Evolutionary conservation across 148 eudicot species (phyloP).

Genomic region (Chenopodium suecicum): DNA sequence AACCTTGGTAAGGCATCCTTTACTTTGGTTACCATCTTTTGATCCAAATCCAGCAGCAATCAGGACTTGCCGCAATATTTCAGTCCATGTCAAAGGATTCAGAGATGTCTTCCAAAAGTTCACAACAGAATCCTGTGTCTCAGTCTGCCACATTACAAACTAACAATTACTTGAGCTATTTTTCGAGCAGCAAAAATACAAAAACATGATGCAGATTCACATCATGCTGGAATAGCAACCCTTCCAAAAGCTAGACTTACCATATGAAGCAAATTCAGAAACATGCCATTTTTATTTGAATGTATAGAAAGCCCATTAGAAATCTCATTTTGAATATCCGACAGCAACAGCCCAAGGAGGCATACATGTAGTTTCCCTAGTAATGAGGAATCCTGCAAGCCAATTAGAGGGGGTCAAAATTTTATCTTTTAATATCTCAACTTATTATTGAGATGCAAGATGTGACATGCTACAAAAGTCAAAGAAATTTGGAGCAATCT

Average conservation of each 20-base stretch:
- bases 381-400: slow-evolving; percentile 69
- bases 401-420: slow-evolving; percentile 11
- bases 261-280: slow-evolving; percentile 57
- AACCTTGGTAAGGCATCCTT: slow-evolving; percentile 57
- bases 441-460: neutral
- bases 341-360: slow-evolving; percentile 64
- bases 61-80: slow-evolving; percentile 75
- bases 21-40: slow-evolving; percentile 38
- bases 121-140: slow-evolving; percentile 41
- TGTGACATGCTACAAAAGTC: neutral
- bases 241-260: slow-evolving; percentile 44
- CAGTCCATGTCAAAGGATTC: slow-evolving; percentile 85
- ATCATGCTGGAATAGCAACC: slow-evolving; percentile 9
- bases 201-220: neutral
- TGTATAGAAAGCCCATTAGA: slow-evolving; percentile 38
- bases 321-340: slow-evolving; percentile 69
- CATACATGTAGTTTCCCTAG: slow-evolving; percentile 74
- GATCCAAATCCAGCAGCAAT: slow-evolving; percentile 92
- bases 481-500: neutral
- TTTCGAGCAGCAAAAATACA: neutral
- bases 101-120: slow-evolving; percentile 64
- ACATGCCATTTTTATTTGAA: slow-evolving; percentile 68
- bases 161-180: slow-evolving; percentile 7
- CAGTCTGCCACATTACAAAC: slow-evolving; percentile 46
- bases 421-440: slow-evolving; percentile 2